Evolutionary conservation across 495 filamentous ascomycete species (phyloP), one percentile per base, ranked within the genome.

Genomic region (Hypoxylon rickii): DNA sequence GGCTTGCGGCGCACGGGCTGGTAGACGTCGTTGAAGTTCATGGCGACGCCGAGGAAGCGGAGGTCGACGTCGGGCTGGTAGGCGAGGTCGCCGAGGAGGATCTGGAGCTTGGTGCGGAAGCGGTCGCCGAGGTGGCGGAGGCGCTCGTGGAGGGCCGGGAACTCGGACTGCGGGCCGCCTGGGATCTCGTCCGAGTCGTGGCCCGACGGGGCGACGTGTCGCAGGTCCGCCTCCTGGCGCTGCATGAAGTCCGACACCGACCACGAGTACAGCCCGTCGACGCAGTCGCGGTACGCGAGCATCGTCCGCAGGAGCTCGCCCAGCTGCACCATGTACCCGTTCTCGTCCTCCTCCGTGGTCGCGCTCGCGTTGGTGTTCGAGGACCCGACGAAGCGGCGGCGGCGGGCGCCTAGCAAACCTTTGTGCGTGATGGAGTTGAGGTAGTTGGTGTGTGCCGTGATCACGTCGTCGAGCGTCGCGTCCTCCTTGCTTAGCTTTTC

Each of bases 11-110:
- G 79, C 37, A 83, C 80, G 2, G 89, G 87, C 70, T 87, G 79
- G 72, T 97, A 97, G 6, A 96, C 90, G 70, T 97, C 92, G 70
- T 99, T 99, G 68, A 99, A 99, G 67, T 97, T 99, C 90, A 99
- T 96, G 16, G 93, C 89, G 40, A 96, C 89, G 7, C 88, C 95
- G 54, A 99, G 75, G 75, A 97, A 96, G 34, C 92, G 82, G 88
- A 99, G 92, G 62, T 97, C 94, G 52, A 89, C 85, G 70, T 98
- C 95, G 10, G 92, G 88, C 74, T 97, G 95, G 66, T 94, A 90
- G 7, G 89, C 85, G 51, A 99, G 69, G 71, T 97, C 95, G 7
- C 92, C 90, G 24, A 99, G 76, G 18, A 99, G 75, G 20, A 89
- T 76, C 61, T 91, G 91, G 39, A 97, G 76, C 21, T 87, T 79